A percentile compares a stretch with the other conserved stretches of the same genome.
These are phyloP conservation scores for Handroanthus guayacan DNA, from an alignment of 257 asterid species.

Conservation along the genomic window DNA sequence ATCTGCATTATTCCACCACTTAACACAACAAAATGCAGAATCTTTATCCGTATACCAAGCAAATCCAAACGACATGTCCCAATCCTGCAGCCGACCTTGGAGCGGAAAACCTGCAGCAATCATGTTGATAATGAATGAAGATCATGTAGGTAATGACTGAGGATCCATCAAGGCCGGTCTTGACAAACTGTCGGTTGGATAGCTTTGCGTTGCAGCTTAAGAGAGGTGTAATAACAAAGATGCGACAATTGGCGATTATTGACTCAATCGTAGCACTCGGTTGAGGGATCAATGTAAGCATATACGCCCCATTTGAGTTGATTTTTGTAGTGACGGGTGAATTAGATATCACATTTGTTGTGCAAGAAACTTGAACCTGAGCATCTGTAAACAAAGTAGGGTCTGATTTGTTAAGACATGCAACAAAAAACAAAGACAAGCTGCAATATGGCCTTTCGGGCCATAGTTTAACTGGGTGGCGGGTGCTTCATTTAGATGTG, in stretches of 20 bases:
- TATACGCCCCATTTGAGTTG: no score
- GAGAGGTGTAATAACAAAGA: constrained; percentile 36
- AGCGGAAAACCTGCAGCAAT: constrained; percentile 26
- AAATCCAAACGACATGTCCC: background rate
- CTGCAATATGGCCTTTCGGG: no score
- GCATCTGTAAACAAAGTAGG: constrained; percentile 27
- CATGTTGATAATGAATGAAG: no score
- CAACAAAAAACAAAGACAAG: no score
- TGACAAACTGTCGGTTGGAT: constrained; percentile 27
- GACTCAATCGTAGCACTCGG: no score
- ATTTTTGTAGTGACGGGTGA: no score
- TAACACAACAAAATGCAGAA: background rate
- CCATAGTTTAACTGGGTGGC: no score
- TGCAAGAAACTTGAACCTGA: constrained; percentile 28
- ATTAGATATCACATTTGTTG: background rate
- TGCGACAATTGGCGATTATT: constrained; percentile 31
- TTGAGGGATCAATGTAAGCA: no score
- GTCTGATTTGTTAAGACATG: no score
- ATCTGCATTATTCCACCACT: no score
- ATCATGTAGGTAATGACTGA: constrained; percentile 10
- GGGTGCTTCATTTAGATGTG: no score
- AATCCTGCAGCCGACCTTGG: background rate
- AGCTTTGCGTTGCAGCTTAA: constrained; percentile 30
- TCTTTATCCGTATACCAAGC: background rate
- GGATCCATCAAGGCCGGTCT: background rate